Evolutionary conservation across 106 monocot species (phyloP).

Genomic region (Ottelia alismoides): DNA sequence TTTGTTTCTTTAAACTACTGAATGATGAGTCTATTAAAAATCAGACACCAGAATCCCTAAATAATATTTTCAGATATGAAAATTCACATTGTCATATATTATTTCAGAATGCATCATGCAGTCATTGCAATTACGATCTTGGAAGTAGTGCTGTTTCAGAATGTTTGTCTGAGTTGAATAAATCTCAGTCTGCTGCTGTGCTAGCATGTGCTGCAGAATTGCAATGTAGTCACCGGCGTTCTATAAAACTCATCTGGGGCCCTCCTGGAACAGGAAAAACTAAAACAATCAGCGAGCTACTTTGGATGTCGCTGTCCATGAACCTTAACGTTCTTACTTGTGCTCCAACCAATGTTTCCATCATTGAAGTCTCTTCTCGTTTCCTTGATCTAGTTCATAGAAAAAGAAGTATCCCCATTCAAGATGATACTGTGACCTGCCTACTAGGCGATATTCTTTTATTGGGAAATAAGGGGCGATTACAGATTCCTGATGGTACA

Average conservation of each 20-base stretch:
- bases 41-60: too few species aligned
- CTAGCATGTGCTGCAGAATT: neutral
- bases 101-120: too few species aligned
- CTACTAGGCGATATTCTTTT: conserved; percentile 20
- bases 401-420: neutral
- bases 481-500: conserved; percentile 5
- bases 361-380: conserved; percentile 15
- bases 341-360: conserved; percentile 22
- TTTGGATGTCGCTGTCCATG: conserved; percentile 4
- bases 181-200: neutral
- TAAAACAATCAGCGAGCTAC: conserved; percentile 20
- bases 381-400: conserved; percentile 10
- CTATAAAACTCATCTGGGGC: conserved; percentile 7
- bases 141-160: too few species aligned
- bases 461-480: conserved; percentile 23
- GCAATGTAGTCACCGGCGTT: neutral
- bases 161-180: neutral
- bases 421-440: neutral
- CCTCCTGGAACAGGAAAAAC: conserved; percentile 36
- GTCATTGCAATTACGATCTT: too few species aligned
- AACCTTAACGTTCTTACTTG: conserved; percentile 13
- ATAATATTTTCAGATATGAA: too few species aligned
- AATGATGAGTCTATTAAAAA: too few species aligned
- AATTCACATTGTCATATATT: too few species aligned
- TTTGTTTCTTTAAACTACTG: too few species aligned